Evolutionary conservation across 495 filamentous ascomycete genomes (phyloP).

Genomic region (Xylaria palmicola): DNA sequence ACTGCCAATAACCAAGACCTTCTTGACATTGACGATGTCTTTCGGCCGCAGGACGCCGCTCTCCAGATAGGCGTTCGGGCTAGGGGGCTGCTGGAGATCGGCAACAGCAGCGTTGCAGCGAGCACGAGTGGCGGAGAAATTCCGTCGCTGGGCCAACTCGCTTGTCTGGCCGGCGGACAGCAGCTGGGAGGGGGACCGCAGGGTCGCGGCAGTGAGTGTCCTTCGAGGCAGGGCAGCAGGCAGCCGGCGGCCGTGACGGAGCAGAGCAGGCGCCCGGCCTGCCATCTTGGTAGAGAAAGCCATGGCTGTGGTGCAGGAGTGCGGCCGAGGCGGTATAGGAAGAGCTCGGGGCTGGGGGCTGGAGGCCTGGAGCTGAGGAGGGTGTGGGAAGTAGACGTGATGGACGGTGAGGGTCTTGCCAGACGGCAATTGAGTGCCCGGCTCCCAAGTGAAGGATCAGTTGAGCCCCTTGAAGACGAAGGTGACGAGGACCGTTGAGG

Average conservation of each 20-base stretch:
- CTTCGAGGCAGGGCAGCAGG: constrained; percentile 38
- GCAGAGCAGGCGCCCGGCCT: constrained; percentile 48
- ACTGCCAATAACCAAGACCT: constrained; percentile 94
- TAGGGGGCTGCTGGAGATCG: constrained; percentile 63
- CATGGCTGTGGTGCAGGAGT: constrained; percentile 19
- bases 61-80: constrained; percentile 81
- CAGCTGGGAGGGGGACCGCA: constrained; percentile 32
- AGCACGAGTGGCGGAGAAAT: constrained; percentile 38
- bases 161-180: constrained; percentile 28
- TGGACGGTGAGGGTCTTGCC: neutral
- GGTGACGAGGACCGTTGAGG: neutral
- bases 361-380: no score
- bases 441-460: constrained; percentile 15
- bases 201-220: constrained; percentile 33
- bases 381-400: neutral
- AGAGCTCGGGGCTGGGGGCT: neutral
- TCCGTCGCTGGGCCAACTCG: constrained; percentile 37
- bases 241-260: constrained; percentile 49
- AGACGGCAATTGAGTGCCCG: constrained; percentile 16
- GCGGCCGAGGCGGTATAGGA: neutral
- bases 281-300: constrained; percentile 40
- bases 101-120: constrained; percentile 28
- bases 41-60: constrained; percentile 78
- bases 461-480: constrained; percentile 9
- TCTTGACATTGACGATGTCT: constrained; percentile 87